Evolutionary conservation across 2,329 filamentous ascomycete genomes (phyloP).

Genomic region (Colletotrichum tofieldiae): DNA sequence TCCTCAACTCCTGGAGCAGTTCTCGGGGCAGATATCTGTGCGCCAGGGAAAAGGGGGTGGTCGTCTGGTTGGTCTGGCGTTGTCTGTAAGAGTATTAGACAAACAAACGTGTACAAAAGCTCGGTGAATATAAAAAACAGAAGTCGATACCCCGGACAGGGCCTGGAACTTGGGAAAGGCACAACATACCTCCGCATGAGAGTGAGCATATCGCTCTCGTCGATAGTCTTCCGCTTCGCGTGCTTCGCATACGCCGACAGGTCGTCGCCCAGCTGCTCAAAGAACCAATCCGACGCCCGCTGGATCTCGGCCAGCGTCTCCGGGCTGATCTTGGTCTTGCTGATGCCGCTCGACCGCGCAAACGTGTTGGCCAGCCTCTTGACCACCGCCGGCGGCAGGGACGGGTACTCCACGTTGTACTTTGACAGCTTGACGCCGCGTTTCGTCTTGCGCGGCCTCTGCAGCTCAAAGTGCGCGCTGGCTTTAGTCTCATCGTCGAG

Average conservation of each 20-base stretch:
- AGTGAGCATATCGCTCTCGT: constrained; percentile 86
- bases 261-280: constrained; percentile 88
- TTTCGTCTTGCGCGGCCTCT: constrained; percentile 55
- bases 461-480: constrained; percentile 34
- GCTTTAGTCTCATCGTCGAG: constrained; percentile 42
- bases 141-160: constrained; percentile 28
- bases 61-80: constrained; percentile 79
- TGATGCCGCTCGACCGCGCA: constrained; percentile 75
- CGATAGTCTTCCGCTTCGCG: constrained; percentile 86
- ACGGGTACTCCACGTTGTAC: constrained; percentile 82
- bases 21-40: constrained; percentile 87
- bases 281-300: constrained; percentile 91
- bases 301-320: constrained; percentile 83
- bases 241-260: constrained; percentile 85
- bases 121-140: constrained; percentile 34
- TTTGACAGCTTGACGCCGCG: constrained; percentile 73
- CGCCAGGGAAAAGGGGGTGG: constrained; percentile 88
- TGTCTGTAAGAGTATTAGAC: constrained; percentile 70
- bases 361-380: constrained; percentile 82
- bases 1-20: constrained; percentile 85
- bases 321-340: constrained; percentile 79
- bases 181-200: constrained; percentile 84
- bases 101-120: constrained; percentile 19
- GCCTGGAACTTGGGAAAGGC: constrained; percentile 29
- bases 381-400: constrained; percentile 80